Evolutionary conservation across 202 grass and related monocot species (phyloP).

Genomic region (Saccharum hybrid): DNA sequence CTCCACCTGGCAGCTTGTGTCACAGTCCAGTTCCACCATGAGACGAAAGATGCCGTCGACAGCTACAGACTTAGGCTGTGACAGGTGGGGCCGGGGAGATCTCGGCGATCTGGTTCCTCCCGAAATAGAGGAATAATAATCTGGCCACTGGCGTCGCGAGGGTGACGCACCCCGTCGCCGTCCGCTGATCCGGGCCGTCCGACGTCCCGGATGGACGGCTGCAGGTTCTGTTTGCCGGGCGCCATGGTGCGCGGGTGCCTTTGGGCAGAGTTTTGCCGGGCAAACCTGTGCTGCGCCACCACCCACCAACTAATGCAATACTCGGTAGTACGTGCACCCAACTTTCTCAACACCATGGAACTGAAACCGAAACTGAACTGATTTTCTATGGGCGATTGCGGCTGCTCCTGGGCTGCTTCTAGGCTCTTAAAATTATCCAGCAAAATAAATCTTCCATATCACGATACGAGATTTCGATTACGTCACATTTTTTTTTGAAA

Average conservation of each 20-base stretch:
- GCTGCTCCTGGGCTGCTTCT: not conserved
- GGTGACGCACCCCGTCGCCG: not conserved
- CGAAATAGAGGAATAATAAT: not conserved
- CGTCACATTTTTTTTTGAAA: no score
- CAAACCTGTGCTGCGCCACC: not conserved
- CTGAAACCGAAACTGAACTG: not conserved
- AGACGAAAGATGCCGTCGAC: not conserved
- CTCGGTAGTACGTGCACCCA: not conserved
- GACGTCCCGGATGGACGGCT: not conserved
- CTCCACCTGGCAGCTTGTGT: not conserved
- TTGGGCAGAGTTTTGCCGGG: not conserved
- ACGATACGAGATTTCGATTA: not conserved
- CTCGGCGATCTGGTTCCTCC: not conserved
- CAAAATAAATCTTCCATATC: not conserved
- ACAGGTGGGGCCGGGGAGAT: not conserved
- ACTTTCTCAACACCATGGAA: not conserved
- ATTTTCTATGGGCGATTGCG: not conserved
- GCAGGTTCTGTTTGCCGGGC: not conserved
- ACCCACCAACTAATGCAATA: not conserved
- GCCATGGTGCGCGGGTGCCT: not conserved
- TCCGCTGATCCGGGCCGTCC: not conserved
- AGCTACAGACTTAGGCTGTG: fast-evolving
- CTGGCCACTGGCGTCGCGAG: not conserved
- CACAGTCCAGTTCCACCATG: not conserved
- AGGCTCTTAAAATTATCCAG: no score